Base-by-base conservation (phyloP, 352 stramenopile species). In the Globisporangium cylindrosporum region DNA sequence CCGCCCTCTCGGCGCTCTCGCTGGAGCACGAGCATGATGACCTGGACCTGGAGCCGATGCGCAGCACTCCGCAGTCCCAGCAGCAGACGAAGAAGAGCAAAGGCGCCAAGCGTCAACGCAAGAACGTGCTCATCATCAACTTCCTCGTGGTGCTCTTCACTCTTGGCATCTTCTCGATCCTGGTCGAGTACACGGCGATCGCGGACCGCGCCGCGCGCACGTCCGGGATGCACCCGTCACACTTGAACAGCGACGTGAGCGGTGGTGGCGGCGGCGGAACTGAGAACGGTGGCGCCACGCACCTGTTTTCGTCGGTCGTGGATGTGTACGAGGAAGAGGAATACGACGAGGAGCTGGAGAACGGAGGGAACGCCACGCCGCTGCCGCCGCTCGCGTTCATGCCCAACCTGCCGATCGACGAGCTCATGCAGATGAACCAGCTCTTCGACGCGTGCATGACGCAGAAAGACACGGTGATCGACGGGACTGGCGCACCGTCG, bases 121-220 rank as follows among this genome's bases (percentile, higher is more conserved):
- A 63, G 58, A 63, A 63, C 58, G 58, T 63, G 58, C 36, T 63
- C 34, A 63, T 63, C 58, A n/a, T 63, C 34, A 63, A 63, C 25
- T 49, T 54, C 34, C 58, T 63, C 58, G 58, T 43, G 34, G 58
- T 63, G 58, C 58, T 63, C 12, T 10, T 63, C 34, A 63, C 58
- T 15, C 58, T 63, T 36, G 58, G 34, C 14, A 63, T 63, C 58
- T 63, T 63, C 58, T 63, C 58, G 58, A 63, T 63, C 58, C 36
- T 63, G 34, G 10, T 63, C 58, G 58, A 63, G 58, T 63, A 63
- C 36, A 63, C 58, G 22, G 58, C 58, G 36, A 63, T 63, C 36
- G 58, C 58, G 22, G 58, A 63, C 34, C 58, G 36, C 36, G 29
- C 58, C 8, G 58, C 36, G 58, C 58, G 36, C 36, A 63, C 36